Base-by-base conservation (phyloP, 2,329 filamentous ascomycete species). In the Dendrostoma leiphaemia region DNA sequence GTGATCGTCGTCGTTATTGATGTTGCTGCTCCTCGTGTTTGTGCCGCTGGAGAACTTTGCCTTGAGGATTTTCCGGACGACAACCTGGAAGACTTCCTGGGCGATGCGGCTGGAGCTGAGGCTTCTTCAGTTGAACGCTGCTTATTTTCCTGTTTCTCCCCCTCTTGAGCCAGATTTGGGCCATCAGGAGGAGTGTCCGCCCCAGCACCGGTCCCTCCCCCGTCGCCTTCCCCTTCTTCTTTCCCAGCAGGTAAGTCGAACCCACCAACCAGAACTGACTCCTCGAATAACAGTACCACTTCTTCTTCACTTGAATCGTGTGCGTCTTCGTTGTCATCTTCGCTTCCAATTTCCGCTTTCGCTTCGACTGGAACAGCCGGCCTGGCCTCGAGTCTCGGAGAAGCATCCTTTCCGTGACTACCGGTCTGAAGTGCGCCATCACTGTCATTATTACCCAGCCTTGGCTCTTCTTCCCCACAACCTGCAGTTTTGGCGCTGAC, bases 221-320 rank as follows among this genome's bases (percentile, higher is more conserved):
- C 43, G 19, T 24, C 35, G n/a, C n/a, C n/a, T n/a, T n/a, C n/a
- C n/a, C n/a, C n/a, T n/a, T n/a, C n/a, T n/a, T n/a, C n/a, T n/a
- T n/a, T n/a, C 15, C 9, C 17, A 4, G 17, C 19, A 17, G 21
- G 24, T 2, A 48, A 12, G 9, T 17, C 23, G 5, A 40, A 29
- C 32, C 44, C 46, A 4, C 21, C 41, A 43, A 29, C 54, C 4
- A 54, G 35, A 15, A 54, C 47, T 32, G 51, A 47, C 45, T 51
- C 40, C 43, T 57, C 54, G 6, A 41, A 28, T 8, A 51, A 48
- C 12, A 57, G 10, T 4, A 51, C 41, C 21, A 51, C 47, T 32
- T 54, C 54, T 23, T 51, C 46, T 24, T 54, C 51, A 10, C 17
- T 35, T n/a, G n/a, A 26, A 17, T 54, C 47, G 37, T 24, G 19